Percentiles rank a stretch among this genome's conserved stretches.
phyloP scores from a whole-genome alignment of 2,329 filamentous ascomycete genomes.

The Fusarium caatingaense region DNA sequence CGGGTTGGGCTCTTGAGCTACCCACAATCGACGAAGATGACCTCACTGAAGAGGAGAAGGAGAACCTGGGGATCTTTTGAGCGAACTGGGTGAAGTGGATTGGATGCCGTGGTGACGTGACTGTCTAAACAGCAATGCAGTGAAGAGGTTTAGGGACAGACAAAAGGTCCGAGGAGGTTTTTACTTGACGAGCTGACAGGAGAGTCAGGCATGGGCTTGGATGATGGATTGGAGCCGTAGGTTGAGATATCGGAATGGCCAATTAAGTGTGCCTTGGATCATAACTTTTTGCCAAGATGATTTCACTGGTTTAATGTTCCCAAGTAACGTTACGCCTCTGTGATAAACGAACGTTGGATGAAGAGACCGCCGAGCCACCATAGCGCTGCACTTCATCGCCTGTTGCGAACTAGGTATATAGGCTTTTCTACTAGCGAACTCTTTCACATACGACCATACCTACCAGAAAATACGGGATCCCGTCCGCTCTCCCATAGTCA shows the following conservation, averaged over 20 bases:
- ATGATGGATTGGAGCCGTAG: too few relatives aligned
- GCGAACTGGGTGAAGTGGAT: accelerated
- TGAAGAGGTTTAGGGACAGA: too few relatives aligned
- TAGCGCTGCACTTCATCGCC: too few relatives aligned
- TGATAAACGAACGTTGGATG: not conserved
- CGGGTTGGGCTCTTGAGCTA: not conserved
- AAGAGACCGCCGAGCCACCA: accelerated
- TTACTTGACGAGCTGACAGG: too few relatives aligned
- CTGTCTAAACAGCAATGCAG: too few relatives aligned
- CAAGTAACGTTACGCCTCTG: accelerated
- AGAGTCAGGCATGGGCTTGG: too few relatives aligned
- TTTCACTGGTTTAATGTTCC: accelerated
- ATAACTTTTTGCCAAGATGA: too few relatives aligned
- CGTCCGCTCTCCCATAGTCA: constrained; percentile 4
- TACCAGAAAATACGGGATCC: constrained; percentile 2
- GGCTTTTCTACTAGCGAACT: not conserved
- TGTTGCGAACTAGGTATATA: not conserved
- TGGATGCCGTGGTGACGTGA: too few relatives aligned
- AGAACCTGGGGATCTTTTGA: not conserved
- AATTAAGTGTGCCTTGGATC: too few relatives aligned
- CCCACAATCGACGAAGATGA: not conserved
- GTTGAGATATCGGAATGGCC: too few relatives aligned
- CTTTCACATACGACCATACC: constrained; percentile 4
- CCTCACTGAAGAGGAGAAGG: not conserved
- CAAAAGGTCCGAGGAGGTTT: too few relatives aligned